Conservation (phyloP, 192 early-diverging fungal genomes). For the Gryganskiella cystojenkinii region DNA sequence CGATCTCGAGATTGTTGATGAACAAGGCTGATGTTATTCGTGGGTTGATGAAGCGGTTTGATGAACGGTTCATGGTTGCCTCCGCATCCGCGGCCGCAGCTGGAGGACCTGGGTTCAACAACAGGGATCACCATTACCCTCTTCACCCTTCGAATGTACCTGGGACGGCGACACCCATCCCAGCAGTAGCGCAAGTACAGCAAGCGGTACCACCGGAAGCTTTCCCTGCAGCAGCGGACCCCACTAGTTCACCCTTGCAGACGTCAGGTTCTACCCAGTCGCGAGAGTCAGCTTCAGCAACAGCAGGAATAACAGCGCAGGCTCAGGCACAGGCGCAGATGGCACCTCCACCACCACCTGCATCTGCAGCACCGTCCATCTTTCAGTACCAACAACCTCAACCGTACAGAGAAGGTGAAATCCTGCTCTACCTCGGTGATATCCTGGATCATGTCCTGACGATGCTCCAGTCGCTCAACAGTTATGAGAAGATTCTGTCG, state of each 20-base stretch:
- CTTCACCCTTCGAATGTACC: too few relatives aligned
- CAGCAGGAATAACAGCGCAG: constrained; percentile 38
- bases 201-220: too few relatives aligned
- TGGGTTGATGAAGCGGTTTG: constrained; percentile 73
- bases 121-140: too few relatives aligned
- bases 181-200: too few relatives aligned
- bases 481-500: constrained; percentile 76
- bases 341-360: too few relatives aligned
- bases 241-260: too few relatives aligned
- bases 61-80: constrained; percentile 45
- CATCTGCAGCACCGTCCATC: background rate
- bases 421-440: constrained; percentile 78
- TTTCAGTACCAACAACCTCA: background rate
- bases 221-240: too few relatives aligned
- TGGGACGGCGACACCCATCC: too few relatives aligned
- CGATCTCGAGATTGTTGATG: constrained; percentile 70
- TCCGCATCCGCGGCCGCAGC: constrained; percentile 8
- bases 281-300: constrained; percentile 6
- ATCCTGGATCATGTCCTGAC: constrained; percentile 81
- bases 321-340: background rate
- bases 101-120: background rate
- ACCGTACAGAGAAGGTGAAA: constrained; percentile 57
- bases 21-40: constrained; percentile 80
- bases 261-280: too few relatives aligned
- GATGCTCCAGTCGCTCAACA: constrained; percentile 79